Conservation (phyloP, 1,139 yeast species). For the Hyphopichia khmerensis region DNA sequence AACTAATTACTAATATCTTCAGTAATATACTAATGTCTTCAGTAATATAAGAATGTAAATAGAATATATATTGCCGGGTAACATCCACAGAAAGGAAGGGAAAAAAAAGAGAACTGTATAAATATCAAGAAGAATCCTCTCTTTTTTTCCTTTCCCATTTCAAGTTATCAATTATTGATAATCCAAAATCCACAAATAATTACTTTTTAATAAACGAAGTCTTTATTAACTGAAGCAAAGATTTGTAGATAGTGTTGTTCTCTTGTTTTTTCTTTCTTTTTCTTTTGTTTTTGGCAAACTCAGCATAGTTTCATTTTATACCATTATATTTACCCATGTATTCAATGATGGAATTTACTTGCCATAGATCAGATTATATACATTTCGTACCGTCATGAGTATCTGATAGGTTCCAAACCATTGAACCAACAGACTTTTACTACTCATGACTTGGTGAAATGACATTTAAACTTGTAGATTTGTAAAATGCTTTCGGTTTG, state of each 20-base stretch:
- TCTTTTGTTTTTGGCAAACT: constrained; percentile 30
- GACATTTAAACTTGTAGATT: neutral
- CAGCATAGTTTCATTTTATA: constrained; percentile 50
- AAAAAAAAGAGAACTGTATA: neutral
- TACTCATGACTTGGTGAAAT: neutral
- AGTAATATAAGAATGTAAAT: no score
- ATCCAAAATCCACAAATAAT: no score
- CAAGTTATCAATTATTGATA: no score
- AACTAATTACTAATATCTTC: constrained; percentile 11
- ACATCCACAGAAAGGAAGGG: neutral
- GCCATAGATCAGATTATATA: constrained; percentile 30
- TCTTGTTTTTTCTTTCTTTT: neutral
- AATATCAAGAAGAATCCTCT: neutral
- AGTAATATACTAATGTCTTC: no score
- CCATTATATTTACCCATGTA: constrained; percentile 24
- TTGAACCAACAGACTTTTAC: constrained; percentile 2
- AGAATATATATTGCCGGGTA: neutral
- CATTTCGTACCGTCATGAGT: neutral
- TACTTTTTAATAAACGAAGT: no score
- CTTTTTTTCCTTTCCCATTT: no score
- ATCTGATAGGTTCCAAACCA: neutral
- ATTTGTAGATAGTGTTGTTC: no score
- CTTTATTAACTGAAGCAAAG: no score
- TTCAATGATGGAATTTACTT: constrained; percentile 48
- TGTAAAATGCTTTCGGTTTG: neutral